Evolutionary conservation across 352 stramenopile genomes (phyloP), one percentile per base, ranked within the genome.

Genomic region (Globisporangium emineosum): DNA sequence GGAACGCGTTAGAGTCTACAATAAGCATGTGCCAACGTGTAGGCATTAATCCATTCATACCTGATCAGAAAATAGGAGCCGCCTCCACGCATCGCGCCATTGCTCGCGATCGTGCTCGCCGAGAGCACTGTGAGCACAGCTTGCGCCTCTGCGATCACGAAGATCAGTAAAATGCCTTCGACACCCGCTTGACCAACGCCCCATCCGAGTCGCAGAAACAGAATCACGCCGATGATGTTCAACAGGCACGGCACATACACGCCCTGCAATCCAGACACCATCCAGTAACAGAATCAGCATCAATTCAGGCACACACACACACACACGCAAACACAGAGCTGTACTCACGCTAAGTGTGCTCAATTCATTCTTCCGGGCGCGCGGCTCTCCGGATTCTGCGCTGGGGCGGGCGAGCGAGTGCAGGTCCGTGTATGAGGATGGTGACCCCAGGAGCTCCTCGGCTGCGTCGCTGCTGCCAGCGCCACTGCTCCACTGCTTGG

Each of bases 211-310:
- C 88, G 86, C 12, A 96, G 81, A 65, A 97, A 97, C 23, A 97
- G 65, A 52, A 97, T 94, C 29, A 97, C 88, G 40, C 90, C 88
- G 42, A 97, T 90, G 73, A 97, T 97, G 67, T 95, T 96, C 64
- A 96, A 78, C 25, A 97, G 76, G 65, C 86, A 97, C 35, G 90
- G 90, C 65, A 97, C 74, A 45, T 92, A 96, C 6, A 96, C 89
- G 8, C 89, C 89, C 76, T 83, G 32, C 45, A 40, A 29, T 43
- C 29, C 29, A 17, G 17, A 35, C 30, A 37, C 43, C 30, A 37
- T 21, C 40, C 40, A 12, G 17, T 13, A 60, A 19, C 21, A 40
- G 1, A 2, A 33, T 27, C 15, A 19, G 2, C 3, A n/a, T 29
- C 5, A 25, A 13, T n/a, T n/a, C 27, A 51, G 10, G 8, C 32